Percentiles rank a stretch among this genome's conserved stretches.
Evolutionary conservation across 306 rosid species (phyloP).

Genomic region (Cucumis hystrix): DNA sequence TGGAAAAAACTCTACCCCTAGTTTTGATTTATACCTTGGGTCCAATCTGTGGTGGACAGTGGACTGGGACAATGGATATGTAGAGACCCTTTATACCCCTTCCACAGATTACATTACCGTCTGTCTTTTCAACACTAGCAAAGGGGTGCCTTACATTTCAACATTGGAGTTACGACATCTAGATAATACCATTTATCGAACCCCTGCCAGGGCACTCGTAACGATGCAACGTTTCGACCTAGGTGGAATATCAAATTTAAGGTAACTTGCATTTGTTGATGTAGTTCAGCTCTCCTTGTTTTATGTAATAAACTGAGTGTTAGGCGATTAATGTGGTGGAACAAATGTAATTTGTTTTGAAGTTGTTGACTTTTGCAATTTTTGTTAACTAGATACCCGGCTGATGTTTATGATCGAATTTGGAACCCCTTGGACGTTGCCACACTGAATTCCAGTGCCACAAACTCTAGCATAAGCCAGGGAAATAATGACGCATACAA

Average conservation of each 20-base stretch:
- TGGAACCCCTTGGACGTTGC: constrained; percentile 3
- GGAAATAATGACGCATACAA: constrained; percentile 3
- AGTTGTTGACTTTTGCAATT: background rate
- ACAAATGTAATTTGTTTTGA: background rate
- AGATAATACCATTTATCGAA: constrained; percentile 1
- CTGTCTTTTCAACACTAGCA: constrained; percentile 27
- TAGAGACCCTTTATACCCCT: constrained; percentile 23
- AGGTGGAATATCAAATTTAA: background rate
- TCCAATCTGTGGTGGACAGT: constrained; percentile 19
- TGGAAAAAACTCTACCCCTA: constrained; percentile 2
- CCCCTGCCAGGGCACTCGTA: background rate
- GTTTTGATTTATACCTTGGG: constrained; percentile 30
- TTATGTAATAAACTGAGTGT: background rate
- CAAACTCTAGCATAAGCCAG: constrained; percentile 4
- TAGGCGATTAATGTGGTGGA: background rate
- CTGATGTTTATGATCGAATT: constrained; percentile 13
- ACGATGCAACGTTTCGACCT: constrained; percentile 7
- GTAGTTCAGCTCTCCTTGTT: background rate
- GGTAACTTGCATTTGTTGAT: background rate
- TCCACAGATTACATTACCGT: constrained; percentile 10
- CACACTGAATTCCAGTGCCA: background rate
- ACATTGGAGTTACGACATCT: constrained; percentile 26
- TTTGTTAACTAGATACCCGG: constrained; percentile 1
- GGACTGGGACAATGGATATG: background rate
- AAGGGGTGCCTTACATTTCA: constrained; percentile 35